Conservation (phyloP, 768 basidiomycete genomes). For the Podaxis carcinomalis region DNA sequence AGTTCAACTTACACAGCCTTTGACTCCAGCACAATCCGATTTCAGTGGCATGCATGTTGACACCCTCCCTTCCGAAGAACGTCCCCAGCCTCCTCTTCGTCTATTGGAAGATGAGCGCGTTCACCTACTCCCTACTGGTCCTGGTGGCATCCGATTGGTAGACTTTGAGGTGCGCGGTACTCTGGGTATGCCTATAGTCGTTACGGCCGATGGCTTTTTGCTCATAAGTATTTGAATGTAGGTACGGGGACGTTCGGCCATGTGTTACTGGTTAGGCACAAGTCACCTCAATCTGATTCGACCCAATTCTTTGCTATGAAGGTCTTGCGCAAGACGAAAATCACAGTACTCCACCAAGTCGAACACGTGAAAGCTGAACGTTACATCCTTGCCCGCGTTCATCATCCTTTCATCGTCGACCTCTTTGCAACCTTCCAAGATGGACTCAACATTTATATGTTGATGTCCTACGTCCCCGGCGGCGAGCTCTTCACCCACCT, state of each 20-base stretch:
- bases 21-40: slow-evolving; percentile 10
- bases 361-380: slow-evolving; percentile 98
- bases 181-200: slow-evolving; percentile 10
- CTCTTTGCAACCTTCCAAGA: slow-evolving; percentile 96
- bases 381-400: slow-evolving; percentile 85
- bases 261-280: slow-evolving; percentile 84
- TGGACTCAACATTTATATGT: slow-evolving; percentile 95
- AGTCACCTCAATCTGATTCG: slow-evolving; percentile 43
- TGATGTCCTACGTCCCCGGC: slow-evolving; percentile 93
- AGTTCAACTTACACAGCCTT: slow-evolving; percentile 1
- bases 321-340: slow-evolving; percentile 80
- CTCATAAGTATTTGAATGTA: slow-evolving; percentile 21
- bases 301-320: slow-evolving; percentile 83
- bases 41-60: slow-evolving; percentile 8
- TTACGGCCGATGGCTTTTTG: slow-evolving; percentile 4
- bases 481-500: slow-evolving; percentile 98
- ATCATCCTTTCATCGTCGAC: slow-evolving; percentile 95
- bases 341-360: slow-evolving; percentile 88
- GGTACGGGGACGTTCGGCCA: slow-evolving; percentile 97
- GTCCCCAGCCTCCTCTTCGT: slow-evolving; percentile 39
- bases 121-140: slow-evolving; percentile 54
- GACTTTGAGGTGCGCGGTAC: slow-evolving; percentile 83
- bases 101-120: slow-evolving; percentile 68
- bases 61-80: slow-evolving; percentile 3
- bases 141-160: slow-evolving; percentile 58